Percentiles rank a stretch among this genome's conserved stretches.
phyloP scores from a whole-genome alignment of 306 rosid species.

The Begonia fuchsioides region DNA sequence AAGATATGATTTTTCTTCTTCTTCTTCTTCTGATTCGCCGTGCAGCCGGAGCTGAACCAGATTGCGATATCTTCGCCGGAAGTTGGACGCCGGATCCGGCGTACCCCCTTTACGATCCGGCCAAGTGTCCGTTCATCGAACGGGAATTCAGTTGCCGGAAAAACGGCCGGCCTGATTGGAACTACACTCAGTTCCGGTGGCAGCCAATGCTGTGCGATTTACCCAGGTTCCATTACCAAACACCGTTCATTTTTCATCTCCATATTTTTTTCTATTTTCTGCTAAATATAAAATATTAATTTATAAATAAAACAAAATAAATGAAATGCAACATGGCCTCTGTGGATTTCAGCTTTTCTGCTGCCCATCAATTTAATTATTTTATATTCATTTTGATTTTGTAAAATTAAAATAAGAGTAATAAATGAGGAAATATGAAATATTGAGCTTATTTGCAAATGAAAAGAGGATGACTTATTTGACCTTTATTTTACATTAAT shows the following conservation, averaged over 20 bases:
- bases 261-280: not conserved
- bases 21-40: not conserved
- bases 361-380: too few relatives aligned
- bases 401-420: too few relatives aligned
- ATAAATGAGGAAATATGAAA: too few relatives aligned
- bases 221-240: conserved; percentile 23
- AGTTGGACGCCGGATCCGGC: conserved; percentile 47
- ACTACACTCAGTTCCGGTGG: conserved; percentile 63
- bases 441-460: too few relatives aligned
- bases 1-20: not conserved
- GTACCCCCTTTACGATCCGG: conserved; percentile 45
- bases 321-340: too few relatives aligned
- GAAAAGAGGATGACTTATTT: too few relatives aligned
- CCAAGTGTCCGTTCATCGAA: conserved; percentile 54
- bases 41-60: not conserved
- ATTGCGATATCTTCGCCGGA: conserved; percentile 55
- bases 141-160: conserved; percentile 55
- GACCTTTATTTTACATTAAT: too few relatives aligned
- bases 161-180: conserved; percentile 68
- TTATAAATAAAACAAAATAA: too few relatives aligned
- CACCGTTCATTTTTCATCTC: not conserved
- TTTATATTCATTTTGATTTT: too few relatives aligned
- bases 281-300: not conserved
- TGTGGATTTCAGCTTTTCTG: too few relatives aligned
- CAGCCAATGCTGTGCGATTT: conserved; percentile 52